Conservation (phyloP, 225 moss, liverwort and hornwort genomes). For the Physcomitrium patens region DNA sequence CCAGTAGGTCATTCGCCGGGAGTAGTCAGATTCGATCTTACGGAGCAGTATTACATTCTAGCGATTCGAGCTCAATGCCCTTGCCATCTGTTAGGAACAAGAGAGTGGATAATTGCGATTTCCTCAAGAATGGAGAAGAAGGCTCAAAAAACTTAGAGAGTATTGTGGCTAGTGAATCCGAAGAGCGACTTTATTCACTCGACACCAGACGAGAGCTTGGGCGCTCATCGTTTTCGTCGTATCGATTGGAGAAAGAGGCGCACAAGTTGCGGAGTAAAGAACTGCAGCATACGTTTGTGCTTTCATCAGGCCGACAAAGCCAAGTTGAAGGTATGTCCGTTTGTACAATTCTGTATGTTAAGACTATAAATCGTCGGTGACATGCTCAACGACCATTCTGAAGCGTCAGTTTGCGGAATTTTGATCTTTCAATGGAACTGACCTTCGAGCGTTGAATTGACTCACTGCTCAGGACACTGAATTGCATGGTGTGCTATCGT, state of each 20-base stretch:
- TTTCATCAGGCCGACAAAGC: conserved; percentile 32
- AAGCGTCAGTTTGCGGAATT: too few species aligned
- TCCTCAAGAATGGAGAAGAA: not conserved
- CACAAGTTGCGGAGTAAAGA: conserved; percentile 4
- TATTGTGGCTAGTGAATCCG: not conserved
- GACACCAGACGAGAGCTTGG: not conserved
- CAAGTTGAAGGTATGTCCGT: conserved; percentile 20
- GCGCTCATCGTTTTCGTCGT: conserved; percentile 8
- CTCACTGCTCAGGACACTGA: too few species aligned
- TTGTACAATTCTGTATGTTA: not conserved
- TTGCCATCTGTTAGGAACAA: conserved; percentile 7
- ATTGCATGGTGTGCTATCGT: too few species aligned
- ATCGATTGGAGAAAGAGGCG: conserved; percentile 9
- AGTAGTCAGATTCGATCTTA: conserved; percentile 6
- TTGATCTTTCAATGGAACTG: too few species aligned
- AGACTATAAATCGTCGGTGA: too few species aligned
- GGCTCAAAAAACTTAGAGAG: not conserved
- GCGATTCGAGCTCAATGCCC: conserved; percentile 6
- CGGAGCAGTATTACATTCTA: not conserved
- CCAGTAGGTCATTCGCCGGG: not conserved
- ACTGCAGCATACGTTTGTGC: conserved; percentile 25
- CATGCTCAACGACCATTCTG: not conserved
- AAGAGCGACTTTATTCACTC: not conserved
- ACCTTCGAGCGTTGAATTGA: too few species aligned
- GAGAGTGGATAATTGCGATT: not conserved